Conservation (phyloP, 1,284 basidiomycete species). For the Rhodotorula glutinis region DNA sequence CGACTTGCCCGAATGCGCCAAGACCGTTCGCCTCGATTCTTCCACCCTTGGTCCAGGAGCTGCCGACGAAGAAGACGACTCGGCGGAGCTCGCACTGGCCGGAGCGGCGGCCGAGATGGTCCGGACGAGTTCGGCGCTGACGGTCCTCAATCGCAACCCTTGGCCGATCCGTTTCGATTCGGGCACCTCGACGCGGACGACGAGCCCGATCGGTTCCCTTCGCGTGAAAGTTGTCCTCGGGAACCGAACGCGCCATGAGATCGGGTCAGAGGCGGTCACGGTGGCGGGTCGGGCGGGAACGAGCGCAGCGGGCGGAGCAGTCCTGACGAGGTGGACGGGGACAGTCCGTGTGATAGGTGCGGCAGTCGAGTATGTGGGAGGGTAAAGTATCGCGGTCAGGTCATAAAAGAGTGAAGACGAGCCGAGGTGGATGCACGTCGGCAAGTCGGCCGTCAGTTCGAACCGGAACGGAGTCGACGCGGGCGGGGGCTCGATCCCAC, state of each 20-base stretch:
- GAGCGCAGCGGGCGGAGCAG: slow-evolving; percentile 16
- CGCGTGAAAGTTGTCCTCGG: slow-evolving; percentile 19
- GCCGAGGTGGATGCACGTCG: slow-evolving; percentile 34
- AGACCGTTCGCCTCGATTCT: slow-evolving; percentile 19
- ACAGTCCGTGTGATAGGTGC: slow-evolving; percentile 11
- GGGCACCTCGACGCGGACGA: slow-evolving; percentile 28
- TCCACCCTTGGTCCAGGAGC: not conserved
- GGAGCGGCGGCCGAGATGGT: slow-evolving; percentile 15
- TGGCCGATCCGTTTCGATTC: slow-evolving; percentile 22
- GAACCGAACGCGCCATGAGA: slow-evolving; percentile 19
- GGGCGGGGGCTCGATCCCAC: slow-evolving; percentile 9
- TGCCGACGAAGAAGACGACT: not conserved
- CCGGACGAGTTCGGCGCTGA: slow-evolving; percentile 37
- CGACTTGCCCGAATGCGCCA: slow-evolving; percentile 39
- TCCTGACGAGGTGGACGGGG: slow-evolving; percentile 35
- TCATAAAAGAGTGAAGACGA: slow-evolving; percentile 33
- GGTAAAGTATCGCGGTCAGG: slow-evolving; percentile 23
- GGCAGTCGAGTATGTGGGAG: not conserved
- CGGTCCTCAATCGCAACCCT: slow-evolving; percentile 29
- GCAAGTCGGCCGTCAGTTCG: slow-evolving; percentile 35
- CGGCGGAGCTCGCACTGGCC: not conserved
- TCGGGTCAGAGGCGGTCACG: slow-evolving; percentile 12
- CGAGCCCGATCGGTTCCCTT: slow-evolving; percentile 30
- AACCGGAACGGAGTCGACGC: slow-evolving; percentile 24
- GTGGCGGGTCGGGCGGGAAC: slow-evolving; percentile 12